Conservation (phyloP, 495 filamentous ascomycete genomes). For the Hyaloscypha bicolor region DNA sequence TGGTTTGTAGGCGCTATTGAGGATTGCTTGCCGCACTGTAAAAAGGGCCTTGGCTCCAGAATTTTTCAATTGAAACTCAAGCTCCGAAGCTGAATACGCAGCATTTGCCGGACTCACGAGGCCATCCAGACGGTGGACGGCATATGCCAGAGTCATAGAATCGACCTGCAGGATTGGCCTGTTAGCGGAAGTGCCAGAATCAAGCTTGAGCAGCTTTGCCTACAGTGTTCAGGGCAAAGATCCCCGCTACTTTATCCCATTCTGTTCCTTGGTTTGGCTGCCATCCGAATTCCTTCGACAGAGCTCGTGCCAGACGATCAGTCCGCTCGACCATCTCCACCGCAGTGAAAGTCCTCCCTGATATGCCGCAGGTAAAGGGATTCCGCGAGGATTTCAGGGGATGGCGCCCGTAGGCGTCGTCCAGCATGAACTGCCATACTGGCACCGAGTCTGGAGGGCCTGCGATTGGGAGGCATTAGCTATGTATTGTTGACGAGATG, state of each 20-base stretch:
- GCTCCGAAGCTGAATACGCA: constrained; percentile 72
- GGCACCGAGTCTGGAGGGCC: constrained; percentile 69
- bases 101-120: constrained; percentile 82
- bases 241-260: constrained; percentile 82
- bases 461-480: constrained; percentile 2
- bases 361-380: constrained; percentile 82
- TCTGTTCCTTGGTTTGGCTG: constrained; percentile 71
- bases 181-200: constrained; percentile 1
- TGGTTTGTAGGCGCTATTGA: neutral
- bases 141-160: constrained; percentile 73
- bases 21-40: constrained; percentile 44
- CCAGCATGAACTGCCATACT: constrained; percentile 77
- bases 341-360: constrained; percentile 69
- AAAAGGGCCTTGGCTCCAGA: constrained; percentile 77
- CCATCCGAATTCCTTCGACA: constrained; percentile 77
- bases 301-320: constrained; percentile 67
- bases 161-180: constrained; percentile 63
- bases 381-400: constrained; percentile 64
- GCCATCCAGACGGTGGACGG: constrained; percentile 74
- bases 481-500: neutral
- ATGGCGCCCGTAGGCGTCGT: constrained; percentile 70
- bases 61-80: constrained; percentile 77
- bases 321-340: constrained; percentile 67
- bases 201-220: constrained; percentile 24
- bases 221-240: constrained; percentile 84